Percentiles rank a stretch among this genome's conserved stretches.
These are phyloP conservation scores for Pleurotus salmoneostramineus DNA, from an alignment of 768 basidiomycete species.

Conservation along the genomic window DNA sequence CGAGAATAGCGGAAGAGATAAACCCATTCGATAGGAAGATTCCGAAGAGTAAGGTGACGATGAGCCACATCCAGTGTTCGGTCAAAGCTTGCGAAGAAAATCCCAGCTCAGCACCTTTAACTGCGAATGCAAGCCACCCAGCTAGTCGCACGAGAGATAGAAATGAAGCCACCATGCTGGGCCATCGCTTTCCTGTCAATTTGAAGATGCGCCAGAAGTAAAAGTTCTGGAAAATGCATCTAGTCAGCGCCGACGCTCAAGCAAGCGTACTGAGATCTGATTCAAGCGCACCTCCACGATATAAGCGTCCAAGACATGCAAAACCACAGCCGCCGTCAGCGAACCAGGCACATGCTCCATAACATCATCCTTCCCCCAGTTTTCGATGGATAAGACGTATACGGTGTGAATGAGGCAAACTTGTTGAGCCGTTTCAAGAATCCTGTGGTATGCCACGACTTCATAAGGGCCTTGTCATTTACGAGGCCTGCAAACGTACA, in stretches of 20 bases:
- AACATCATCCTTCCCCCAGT: not conserved
- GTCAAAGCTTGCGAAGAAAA: not conserved
- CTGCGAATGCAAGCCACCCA: not conserved
- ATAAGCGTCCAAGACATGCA: not conserved
- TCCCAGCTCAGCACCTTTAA: not conserved
- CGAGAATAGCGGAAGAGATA: not conserved
- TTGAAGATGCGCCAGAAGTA: slow-evolving; percentile 5
- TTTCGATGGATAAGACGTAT: not conserved
- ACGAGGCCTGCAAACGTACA: not conserved
- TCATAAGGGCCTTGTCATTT: too few relatives aligned
- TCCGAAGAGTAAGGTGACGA: not conserved
- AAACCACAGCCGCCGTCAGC: not conserved
- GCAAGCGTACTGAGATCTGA: not conserved
- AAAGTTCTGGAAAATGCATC: not conserved
- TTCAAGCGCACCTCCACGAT: not conserved
- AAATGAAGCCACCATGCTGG: not conserved
- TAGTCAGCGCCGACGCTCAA: not conserved
- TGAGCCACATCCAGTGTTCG: not conserved
- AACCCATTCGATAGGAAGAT: slow-evolving; percentile 1
- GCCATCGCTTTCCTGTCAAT: not conserved
- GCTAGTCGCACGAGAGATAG: not conserved
- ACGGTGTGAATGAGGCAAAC: slow-evolving; percentile 2
- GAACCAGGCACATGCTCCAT: not conserved
- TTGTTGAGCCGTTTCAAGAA: slow-evolving; percentile 2
- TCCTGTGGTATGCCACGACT: not conserved